Conservation (phyloP, 768 basidiomycete species). For the Pluteus cervinus region DNA sequence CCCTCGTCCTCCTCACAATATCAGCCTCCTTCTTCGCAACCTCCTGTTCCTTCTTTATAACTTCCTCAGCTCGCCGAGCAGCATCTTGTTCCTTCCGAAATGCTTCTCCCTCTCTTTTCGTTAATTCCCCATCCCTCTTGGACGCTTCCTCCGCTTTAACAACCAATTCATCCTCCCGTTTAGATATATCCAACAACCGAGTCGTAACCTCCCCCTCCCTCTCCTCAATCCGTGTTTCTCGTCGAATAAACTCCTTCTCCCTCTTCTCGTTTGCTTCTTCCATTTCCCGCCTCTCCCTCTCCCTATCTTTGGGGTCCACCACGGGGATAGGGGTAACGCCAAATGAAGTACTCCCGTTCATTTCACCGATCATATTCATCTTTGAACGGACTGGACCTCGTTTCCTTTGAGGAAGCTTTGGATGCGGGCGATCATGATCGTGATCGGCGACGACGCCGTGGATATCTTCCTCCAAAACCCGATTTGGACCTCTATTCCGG, state of each 20-base stretch:
- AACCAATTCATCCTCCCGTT: conserved; percentile 9
- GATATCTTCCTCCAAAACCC: too few species aligned
- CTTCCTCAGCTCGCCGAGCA: conserved; percentile 12
- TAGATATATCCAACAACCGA: conserved; percentile 7
- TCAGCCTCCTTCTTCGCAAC: conserved; percentile 13
- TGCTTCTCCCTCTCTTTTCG: conserved; percentile 7
- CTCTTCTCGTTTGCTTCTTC: conserved; percentile 7
- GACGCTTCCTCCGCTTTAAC: conserved; percentile 8
- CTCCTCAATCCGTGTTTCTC: conserved; percentile 8
- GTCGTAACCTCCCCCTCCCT: conserved; percentile 12
- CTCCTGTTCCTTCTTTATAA: conserved; percentile 12
- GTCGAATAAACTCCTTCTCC: conserved; percentile 4
- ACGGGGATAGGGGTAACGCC: neutral
- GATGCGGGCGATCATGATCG: neutral
- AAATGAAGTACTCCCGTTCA: conserved; percentile 4
- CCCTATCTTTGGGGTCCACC: conserved; percentile 7
- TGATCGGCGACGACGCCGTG: too few species aligned
- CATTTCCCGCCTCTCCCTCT: conserved; percentile 6
- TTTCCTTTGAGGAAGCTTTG: neutral
- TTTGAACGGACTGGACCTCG: neutral
- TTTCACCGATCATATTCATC: conserved; percentile 4
- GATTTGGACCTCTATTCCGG: too few species aligned
- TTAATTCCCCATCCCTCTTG: conserved; percentile 9
- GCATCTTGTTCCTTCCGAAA: conserved; percentile 13
- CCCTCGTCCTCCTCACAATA: conserved; percentile 12